Evolutionary conservation across 495 filamentous ascomycete genomes (phyloP), one percentile per base, ranked within the genome.

Genomic region (Aspergillus heteromorphus): DNA sequence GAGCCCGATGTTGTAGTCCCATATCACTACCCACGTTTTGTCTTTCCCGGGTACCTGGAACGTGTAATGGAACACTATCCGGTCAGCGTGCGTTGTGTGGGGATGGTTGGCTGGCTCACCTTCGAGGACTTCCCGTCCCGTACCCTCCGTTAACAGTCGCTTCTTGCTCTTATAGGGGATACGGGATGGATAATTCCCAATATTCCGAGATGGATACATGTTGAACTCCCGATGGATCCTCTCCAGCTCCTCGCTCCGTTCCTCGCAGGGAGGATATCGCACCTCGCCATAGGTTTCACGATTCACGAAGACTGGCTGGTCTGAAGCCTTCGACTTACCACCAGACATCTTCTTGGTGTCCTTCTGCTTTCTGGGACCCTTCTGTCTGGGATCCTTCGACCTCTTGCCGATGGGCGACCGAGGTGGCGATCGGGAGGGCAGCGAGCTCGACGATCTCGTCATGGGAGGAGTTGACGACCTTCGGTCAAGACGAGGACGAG

Each of bases 1-100:
- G 21, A 96, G 85, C n/a, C 93, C 93, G 53, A 92, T 84, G 56
- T 91, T 91, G 69, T 96, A 96, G 67, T 98, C 93, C 93, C 93
- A 98, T 84, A 95, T 89, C 20, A 98, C 83, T 6, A 76, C 81
- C 75, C 89, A 91, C 45, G 76, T 68, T 56, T 76, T 79, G 6
- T 84, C 81, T 36, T 90, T 80, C 10, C 75, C 83, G 6, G 86
- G 86, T 19, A 85, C 65, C 61, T 82, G 81, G 73, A 96, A 98
- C n/a, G 79, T 84, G 69, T 97, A 98, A 54, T 92, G 84, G 68
- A 92, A 96, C 5, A 95, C 93, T 97, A 54, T 16, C 38, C 47
- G 14, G 36, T 49, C 19, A 55, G 40, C n/a, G 25, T 18, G 5
- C 10, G 1, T 43, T 19, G 27, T 11, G 9, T n/a, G 7, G 14